phyloP scores from a whole-genome alignment of 1,284 basidiomycete genomes.

The Caloboletus inedulis region DNA sequence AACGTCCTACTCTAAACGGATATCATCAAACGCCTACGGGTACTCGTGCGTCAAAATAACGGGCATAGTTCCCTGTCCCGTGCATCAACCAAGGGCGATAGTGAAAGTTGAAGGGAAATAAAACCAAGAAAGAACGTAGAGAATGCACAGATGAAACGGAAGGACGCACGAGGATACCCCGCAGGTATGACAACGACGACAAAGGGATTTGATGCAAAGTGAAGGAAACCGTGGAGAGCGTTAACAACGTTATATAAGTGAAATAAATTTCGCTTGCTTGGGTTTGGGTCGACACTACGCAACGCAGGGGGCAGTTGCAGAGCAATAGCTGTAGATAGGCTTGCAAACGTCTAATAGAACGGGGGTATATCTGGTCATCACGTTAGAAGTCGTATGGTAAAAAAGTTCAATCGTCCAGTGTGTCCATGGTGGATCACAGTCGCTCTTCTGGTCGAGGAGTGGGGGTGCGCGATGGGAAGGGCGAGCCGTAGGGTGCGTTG shows the following conservation, averaged over 20 bases:
- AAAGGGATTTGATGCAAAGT: slow-evolving; percentile 26
- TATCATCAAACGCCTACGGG: slow-evolving; percentile 17
- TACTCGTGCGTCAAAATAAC: slow-evolving; percentile 15
- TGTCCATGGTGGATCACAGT: slow-evolving; percentile 24
- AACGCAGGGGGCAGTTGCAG: slow-evolving; percentile 23
- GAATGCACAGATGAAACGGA: slow-evolving; percentile 13
- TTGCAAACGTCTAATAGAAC: slow-evolving; percentile 35
- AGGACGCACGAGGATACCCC: slow-evolving; percentile 21
- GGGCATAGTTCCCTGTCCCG: slow-evolving; percentile 12
- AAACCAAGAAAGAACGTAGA: slow-evolving; percentile 27
- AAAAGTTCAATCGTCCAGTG: slow-evolving; percentile 18
- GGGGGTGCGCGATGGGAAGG: slow-evolving; percentile 57
- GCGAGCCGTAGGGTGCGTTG: slow-evolving; percentile 63
- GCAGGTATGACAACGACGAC: slow-evolving; percentile 17
- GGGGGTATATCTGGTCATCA: slow-evolving; percentile 36
- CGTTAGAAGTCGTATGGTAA: slow-evolving; percentile 35
- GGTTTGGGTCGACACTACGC: slow-evolving; percentile 23
- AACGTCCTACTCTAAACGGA: slow-evolving; percentile 26
- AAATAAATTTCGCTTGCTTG: slow-evolving; percentile 36
- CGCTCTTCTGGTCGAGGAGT: slow-evolving; percentile 44
- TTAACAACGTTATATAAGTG: slow-evolving; percentile 36
- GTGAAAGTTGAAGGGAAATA: slow-evolving; percentile 11
- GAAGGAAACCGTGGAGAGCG: slow-evolving; percentile 28
- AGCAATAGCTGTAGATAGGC: slow-evolving; percentile 35
- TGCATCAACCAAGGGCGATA: slow-evolving; percentile 13